phyloP scores from a whole-genome alignment of 108 stramenopile species.

The Nitzschia sp. region DNA sequence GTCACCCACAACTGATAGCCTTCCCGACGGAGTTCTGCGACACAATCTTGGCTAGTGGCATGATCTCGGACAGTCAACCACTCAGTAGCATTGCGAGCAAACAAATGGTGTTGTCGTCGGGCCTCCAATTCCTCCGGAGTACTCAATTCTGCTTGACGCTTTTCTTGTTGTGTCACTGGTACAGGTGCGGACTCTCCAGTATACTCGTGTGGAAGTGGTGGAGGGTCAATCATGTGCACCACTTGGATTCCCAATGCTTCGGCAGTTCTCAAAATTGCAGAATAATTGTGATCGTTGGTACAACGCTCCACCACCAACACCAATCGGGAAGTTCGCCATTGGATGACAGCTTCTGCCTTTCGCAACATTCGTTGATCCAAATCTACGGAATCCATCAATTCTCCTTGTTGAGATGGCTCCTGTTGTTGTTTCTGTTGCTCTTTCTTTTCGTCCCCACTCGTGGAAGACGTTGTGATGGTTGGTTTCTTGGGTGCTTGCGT shows the following conservation, averaged over 20 bases:
- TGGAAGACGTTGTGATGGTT: background rate
- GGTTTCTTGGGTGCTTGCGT: background rate
- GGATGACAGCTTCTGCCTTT: constrained; percentile 82
- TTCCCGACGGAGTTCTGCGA: constrained; percentile 49
- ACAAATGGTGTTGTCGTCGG: constrained; percentile 72
- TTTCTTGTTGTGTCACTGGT: constrained; percentile 15
- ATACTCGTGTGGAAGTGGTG: constrained; percentile 30
- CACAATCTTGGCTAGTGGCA: constrained; percentile 62
- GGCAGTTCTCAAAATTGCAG: constrained; percentile 65
- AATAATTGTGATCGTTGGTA: constrained; percentile 87
- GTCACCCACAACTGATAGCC: constrained; percentile 82
- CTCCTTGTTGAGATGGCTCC: background rate
- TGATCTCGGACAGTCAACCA: constrained; percentile 81
- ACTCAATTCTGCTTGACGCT: constrained; percentile 7
- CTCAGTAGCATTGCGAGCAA: constrained; percentile 85
- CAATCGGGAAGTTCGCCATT: constrained; percentile 71
- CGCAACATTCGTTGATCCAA: constrained; percentile 80
- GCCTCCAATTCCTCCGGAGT: constrained; percentile 58
- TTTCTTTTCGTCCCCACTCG: background rate
- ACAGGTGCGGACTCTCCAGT: background rate
- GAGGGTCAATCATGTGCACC: constrained; percentile 78
- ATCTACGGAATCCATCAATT: constrained; percentile 57
- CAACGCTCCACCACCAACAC: constrained; percentile 79
- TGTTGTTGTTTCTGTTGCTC: background rate
- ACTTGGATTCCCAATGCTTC: constrained; percentile 87